Evolutionary conservation across 2,329 filamentous ascomycete species (phyloP), one percentile per base, ranked within the genome.

Genomic region (Aureobasidium sp.): DNA sequence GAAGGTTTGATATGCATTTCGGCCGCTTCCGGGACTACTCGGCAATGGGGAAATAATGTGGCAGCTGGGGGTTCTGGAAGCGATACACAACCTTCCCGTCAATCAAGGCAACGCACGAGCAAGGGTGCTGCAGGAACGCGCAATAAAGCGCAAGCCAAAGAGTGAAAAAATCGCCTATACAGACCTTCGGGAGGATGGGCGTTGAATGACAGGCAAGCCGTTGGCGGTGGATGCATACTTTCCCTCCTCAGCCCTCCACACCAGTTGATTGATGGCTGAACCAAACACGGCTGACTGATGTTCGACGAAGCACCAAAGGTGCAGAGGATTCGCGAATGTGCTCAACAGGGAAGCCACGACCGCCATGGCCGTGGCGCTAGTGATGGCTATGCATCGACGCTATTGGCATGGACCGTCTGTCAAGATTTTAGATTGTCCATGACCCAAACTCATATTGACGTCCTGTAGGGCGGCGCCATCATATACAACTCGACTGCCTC

Each of bases 311-410:
- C 31, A 33, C 31, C 31, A 33, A 33, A 33, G 31, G 9, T 33
- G 12, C 31, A 33, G 19, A 44, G 53, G 35, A 27, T 57, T 57
- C 39, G 29, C 12, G 27, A 40, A 45, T 40, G 42, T 45, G 53
- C 53, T 57, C 29, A n/a, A 57, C n/a, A 57, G 11, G 52, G 47
- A 44, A 57, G 53, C 53, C 53, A 57, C 53, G 39, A 45, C 24
- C 53, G 27, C 40, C 53, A 33, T 45, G 24, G 39, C 29, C 40
- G 29, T 35, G 39, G 53, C 53, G 53, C 53, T 57, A 57, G 53
- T 57, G 40, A 40, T 57, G 53, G 53, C 53, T 57, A 57, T 57
- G 53, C 53, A 24, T 57, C 53, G 53, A 57, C 39, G 39, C 53
- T 57, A 57, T 57, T 57, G 53, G 53, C 53, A 57, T 45, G 40